Conservation (phyloP, 148 eudicot genomes). For the Rhododendron ovatum region DNA sequence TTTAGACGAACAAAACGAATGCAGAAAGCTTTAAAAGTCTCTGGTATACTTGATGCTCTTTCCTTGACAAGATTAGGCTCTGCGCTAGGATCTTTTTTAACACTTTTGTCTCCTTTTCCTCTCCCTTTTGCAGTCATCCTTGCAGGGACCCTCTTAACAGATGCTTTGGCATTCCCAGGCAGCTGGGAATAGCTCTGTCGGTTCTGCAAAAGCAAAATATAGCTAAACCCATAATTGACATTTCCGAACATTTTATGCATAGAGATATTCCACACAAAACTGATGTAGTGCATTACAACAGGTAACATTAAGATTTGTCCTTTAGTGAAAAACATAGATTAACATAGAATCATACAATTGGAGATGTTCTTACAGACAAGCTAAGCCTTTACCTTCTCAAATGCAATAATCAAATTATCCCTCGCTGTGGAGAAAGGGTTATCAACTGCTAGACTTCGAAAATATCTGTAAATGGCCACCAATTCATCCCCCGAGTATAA, state of each 20-base stretch:
- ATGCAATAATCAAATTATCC: constrained; percentile 89
- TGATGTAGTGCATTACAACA: background rate
- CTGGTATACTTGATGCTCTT: constrained; percentile 31
- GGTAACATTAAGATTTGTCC: background rate
- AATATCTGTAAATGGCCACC: constrained; percentile 73
- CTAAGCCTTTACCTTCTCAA: constrained; percentile 67
- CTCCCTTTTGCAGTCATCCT: constrained; percentile 59
- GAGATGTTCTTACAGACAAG: background rate
- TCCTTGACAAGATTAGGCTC: constrained; percentile 51
- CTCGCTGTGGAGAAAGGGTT: constrained; percentile 84
- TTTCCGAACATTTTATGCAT: background rate
- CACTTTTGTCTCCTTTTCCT: constrained; percentile 59
- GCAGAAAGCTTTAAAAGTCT: constrained; percentile 52
- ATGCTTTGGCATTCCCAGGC: constrained; percentile 48
- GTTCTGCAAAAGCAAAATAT: constrained; percentile 51
- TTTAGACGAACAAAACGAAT: constrained; percentile 70
- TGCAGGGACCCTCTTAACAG: constrained; percentile 33
- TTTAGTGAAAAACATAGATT: background rate
- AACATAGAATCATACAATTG: background rate
- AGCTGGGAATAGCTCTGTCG: constrained; percentile 72
- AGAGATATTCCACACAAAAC: background rate
- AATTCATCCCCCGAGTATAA: constrained; percentile 78
- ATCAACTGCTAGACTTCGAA: constrained; percentile 94
- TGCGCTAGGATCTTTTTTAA: constrained; percentile 40
- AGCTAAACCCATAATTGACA: background rate